These are phyloP conservation scores for Macrophomina pseudophaseolina DNA, from an alignment of 2,329 filamentous ascomycete genomes.

Conservation along the genomic window DNA sequence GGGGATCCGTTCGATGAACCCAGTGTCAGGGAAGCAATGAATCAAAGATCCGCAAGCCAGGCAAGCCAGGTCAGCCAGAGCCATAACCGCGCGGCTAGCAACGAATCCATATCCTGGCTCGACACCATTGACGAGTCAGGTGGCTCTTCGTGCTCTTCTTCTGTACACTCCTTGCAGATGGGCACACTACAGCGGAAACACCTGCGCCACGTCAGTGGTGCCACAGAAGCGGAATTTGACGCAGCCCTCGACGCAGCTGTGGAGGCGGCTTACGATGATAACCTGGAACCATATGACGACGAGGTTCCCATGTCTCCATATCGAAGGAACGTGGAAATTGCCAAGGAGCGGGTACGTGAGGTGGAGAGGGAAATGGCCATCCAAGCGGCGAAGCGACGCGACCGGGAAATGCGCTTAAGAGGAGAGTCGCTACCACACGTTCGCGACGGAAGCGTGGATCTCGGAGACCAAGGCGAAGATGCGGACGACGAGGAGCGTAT, in stretches of 20 bases:
- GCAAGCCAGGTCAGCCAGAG: conserved; percentile 23
- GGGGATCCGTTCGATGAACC: conserved; percentile 32
- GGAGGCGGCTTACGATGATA: conserved; percentile 93
- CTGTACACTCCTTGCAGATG: conserved; percentile 79
- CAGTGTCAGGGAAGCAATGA: conserved; percentile 30
- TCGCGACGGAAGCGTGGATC: conserved; percentile 36
- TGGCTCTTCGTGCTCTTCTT: conserved; percentile 74
- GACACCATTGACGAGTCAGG: conserved; percentile 92
- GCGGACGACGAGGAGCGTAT: conserved; percentile 57
- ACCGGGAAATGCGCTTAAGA: conserved; percentile 54
- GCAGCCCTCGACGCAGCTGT: conserved; percentile 93
- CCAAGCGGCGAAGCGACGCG: conserved; percentile 64
- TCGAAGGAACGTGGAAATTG: conserved; percentile 69
- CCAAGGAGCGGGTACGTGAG: conserved; percentile 76
- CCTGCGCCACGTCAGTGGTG: conserved; percentile 69
- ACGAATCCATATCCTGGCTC: conserved; percentile 89
- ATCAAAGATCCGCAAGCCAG: conserved; percentile 18
- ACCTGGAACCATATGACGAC: conserved; percentile 73
- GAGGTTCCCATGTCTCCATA: conserved; percentile 40
- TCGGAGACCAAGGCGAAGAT: conserved; percentile 38
- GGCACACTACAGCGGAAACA: conserved; percentile 73
- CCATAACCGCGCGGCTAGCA: conserved; percentile 64
- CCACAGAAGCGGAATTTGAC: conserved; percentile 89
- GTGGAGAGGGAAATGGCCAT: conserved; percentile 72
- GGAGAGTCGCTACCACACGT: conserved; percentile 52